Base-by-base conservation (phyloP, 768 basidiomycete genomes). In the Pleurotus cornucopiae region DNA sequence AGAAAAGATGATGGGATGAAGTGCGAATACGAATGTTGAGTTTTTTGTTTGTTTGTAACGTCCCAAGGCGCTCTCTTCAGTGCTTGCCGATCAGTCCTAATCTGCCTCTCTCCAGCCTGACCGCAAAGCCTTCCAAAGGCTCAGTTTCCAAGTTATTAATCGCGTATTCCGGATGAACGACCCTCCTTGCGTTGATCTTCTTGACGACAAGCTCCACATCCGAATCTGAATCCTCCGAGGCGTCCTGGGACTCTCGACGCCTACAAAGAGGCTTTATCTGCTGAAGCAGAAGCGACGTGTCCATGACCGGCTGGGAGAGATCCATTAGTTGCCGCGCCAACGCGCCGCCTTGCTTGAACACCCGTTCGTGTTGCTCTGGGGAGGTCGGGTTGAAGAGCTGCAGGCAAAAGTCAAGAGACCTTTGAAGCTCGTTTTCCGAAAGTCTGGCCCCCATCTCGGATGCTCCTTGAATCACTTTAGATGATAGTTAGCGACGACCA, bases 391-490 rank as follows among this genome's bases (percentile, higher is more conserved):
- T 80, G 73, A 88, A 89, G 12, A 89, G 76, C 59, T 84, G 81
- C 47, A 84, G 79, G 64, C 88, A 90, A 66, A 91, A 91, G 67
- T 90, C 86, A 20, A 91, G 76, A 14, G 89, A 86, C 56, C 76
- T 83, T 60, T 89, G 85, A 0, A 91, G 76, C 67, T 91, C 89
- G 46, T 72, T 75, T 67, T 88, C 89, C 2, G 86, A 88, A 34
- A 91, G 76, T 13, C 78, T 81, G 30, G 74, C 71, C 12, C 89
- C 89, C 79, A 90, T 83, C 58, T 91, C 89, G 0, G 84, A 84
- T 44, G 84, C 85, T 5, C 89, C 89, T 68, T 91, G 89, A 38
- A 91, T 90, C 25, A 91, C 89, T 91, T 44, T 3, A 23, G 45
- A 48, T 25, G 55, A 58, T 39, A 57, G 34, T 21, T 13, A 9